Evolutionary conservation across 306 rosid genomes (phyloP), one percentile per base, ranked within the genome.

Genomic region (Sicyos edulis): DNA sequence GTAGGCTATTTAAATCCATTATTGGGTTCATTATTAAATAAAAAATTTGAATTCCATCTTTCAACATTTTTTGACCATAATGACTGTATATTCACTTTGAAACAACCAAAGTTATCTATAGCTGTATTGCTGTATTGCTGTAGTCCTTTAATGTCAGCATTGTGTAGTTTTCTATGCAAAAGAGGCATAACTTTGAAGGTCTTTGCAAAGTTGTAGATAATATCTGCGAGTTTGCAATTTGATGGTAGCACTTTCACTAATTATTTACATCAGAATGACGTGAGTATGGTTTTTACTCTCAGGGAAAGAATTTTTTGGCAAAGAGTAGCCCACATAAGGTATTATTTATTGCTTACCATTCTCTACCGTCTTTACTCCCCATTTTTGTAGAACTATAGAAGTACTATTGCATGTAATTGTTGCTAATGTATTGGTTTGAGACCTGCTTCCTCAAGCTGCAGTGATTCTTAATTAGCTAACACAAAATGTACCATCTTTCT

Each of bases 291-390:
- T 65, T 81, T 68, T 34, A 50, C 47, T 85, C 84, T 84, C 96
- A 90, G 98, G 96, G 87, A 56, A 87, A 80, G 45, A 82, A 86
- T 2, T 88, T 88, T 79, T 74, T 92, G 61, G 89, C 89, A 32
- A 88, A 87, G 80, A 75, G 78, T 63, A 83, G 96, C 63, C 88
- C 82, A 74, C 96, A 82, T 68, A 93, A 90, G 98, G 98, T 90
- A 83, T 52, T 52, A 53, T 47, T 63, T 2, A 4, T 54, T 72
- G 32, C 68, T 34, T 51, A 32, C 24, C 15, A 59, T 74, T 13
- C 63, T 67, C 21, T 21, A 40, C 29, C n/a, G n/a, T n/a, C n/a
- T n/a, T n/a, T n/a, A 9, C 10, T 9, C 10, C 8, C 50, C 3
- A 7, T 62, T 4, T 62, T 37, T 20, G 8, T 34, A 3, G 16